Evolutionary conservation across 2,329 filamentous ascomycete species (phyloP).

Genomic region (Zymoseptoria passerinii): DNA sequence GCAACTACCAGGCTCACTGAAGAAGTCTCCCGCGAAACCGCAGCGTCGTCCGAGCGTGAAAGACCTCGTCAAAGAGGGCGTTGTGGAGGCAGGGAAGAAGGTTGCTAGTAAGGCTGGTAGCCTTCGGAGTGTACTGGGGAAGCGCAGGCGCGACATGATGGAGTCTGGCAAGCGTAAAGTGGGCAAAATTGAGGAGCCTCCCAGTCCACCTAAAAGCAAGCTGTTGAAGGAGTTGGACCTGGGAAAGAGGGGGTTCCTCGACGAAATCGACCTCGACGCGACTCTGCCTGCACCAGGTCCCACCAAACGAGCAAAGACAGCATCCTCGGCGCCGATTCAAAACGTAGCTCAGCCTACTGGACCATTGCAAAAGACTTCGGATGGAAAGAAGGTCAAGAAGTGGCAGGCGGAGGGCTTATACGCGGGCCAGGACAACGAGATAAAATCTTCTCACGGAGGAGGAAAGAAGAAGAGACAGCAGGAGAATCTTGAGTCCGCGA

Average conservation of each 20-base stretch:
- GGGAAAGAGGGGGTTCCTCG: constrained; percentile 24
- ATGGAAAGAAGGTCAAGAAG: constrained; percentile 52
- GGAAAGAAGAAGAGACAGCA: constrained; percentile 43
- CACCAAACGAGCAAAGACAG: constrained; percentile 22
- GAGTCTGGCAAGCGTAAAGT: constrained; percentile 32
- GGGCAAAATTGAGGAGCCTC: constrained; percentile 17
- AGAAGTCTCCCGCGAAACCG: constrained; percentile 11
- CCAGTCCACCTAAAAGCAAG: constrained; percentile 17
- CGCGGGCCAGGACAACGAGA: constrained; percentile 60
- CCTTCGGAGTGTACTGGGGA: constrained; percentile 27
- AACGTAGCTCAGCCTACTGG: constrained; percentile 19
- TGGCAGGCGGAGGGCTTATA: constrained; percentile 81
- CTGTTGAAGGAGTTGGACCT: constrained; percentile 27
- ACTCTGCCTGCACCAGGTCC: constrained; percentile 16
- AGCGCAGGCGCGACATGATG: constrained; percentile 30
- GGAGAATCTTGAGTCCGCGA: constrained; percentile 22
- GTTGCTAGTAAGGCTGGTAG: constrained; percentile 23
- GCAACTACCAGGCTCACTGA: constrained; percentile 13
- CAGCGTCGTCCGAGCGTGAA: constrained; percentile 23
- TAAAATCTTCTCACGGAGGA: constrained; percentile 32
- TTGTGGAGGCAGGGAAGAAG: constrained; percentile 24
- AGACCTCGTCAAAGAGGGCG: constrained; percentile 25
- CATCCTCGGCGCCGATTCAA: constrained; percentile 12
- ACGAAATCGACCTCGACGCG: constrained; percentile 24
- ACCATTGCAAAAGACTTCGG: constrained; percentile 22